Conservation (phyloP, 192 early-diverging fungal genomes). For the Rhizophlyctis rosea region DNA sequence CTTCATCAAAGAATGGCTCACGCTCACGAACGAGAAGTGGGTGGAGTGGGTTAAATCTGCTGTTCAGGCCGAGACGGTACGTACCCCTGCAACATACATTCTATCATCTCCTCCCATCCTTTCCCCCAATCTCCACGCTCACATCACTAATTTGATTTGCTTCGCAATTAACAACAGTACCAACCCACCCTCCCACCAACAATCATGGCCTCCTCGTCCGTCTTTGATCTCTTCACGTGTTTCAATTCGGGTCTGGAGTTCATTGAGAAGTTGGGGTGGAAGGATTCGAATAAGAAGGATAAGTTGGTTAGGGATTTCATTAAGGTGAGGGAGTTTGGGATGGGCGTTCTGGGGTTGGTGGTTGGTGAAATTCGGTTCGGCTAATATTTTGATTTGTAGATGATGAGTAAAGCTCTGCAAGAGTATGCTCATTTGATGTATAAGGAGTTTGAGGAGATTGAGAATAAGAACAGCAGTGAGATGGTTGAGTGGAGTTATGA, state of each 20-base stretch:
- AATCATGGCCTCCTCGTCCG: conserved; percentile 68
- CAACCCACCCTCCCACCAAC: conserved; percentile 45
- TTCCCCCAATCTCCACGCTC: too few relatives aligned
- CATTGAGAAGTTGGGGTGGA: conserved; percentile 64
- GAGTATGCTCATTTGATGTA: conserved; percentile 50
- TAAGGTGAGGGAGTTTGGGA: conserved; percentile 40
- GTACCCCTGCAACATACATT: background rate
- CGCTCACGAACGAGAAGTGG: conserved; percentile 59
- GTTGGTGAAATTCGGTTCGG: background rate
- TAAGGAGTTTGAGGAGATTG: conserved; percentile 27
- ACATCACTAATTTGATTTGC: too few relatives aligned
- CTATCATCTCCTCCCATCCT: background rate
- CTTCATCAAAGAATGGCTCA: conserved; percentile 67
- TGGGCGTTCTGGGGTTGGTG: background rate
- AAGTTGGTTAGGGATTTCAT: conserved; percentile 64
- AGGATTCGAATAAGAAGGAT: conserved; percentile 56
- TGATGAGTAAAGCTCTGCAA: conserved; percentile 60
- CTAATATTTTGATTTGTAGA: conserved; percentile 18
- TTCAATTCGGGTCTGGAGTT: conserved; percentile 72
- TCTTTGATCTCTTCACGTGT: conserved; percentile 76
- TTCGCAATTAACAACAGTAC: conserved; percentile 16
- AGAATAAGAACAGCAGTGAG: conserved; percentile 18
- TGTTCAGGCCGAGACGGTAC: conserved; percentile 65
- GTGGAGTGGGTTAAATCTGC: conserved; percentile 68
- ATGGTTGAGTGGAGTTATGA: conserved; percentile 15